Evolutionary conservation across 1,284 basidiomycete species (phyloP), one percentile per base, ranked within the genome.

Genomic region (Entoloma clypeatum): DNA sequence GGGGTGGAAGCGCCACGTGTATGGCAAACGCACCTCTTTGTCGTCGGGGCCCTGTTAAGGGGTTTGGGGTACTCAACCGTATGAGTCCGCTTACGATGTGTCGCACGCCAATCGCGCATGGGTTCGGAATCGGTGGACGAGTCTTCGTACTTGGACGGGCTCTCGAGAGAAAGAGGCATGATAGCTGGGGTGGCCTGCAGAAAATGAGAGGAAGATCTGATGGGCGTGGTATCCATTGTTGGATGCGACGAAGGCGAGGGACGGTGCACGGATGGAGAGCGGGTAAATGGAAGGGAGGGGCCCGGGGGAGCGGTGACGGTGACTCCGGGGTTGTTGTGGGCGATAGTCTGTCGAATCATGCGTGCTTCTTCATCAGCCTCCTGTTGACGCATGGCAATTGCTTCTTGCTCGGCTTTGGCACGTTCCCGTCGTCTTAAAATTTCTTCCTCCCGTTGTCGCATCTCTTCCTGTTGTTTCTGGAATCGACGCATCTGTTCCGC

Each of bases 61-160:
- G n/a, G n/a, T n/a, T n/a, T n/a, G 19, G 44, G 41, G 21, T 44
- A 45, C 13, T 50, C 44, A 2, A 42, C 32, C 5, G 39, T 24
- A 28, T 40, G 38, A 30, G 35, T 42, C 27, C 46, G 50, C 41
- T 56, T 60, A 22, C 52, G 51, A 16, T 45, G 25, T 11, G 44
- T 53, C 13, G 52, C 55, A 39, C 47, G 46, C 36, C 53, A 56
- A 14, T 46, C 42, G 26, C 49, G 49, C 19, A 64, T 44, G 1
- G 67, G 58, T 41, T 71, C 69, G 2, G 70, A 68, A 49, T 72
- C 70, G 4, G 68, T 71, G 5, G 64, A 66, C 33, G 71, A 69
- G 1, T 60, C 69, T 16, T 74, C 70, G 43, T 65, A 70, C 33
- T 55, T 54, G 2, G 60, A 53, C 3, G 69, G 71, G 36, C 57